A percentile compares a stretch with the other conserved stretches of the same genome.
Conservation (phyloP, 257 asterid species). For the Paraleonurus japonicus region DNA sequence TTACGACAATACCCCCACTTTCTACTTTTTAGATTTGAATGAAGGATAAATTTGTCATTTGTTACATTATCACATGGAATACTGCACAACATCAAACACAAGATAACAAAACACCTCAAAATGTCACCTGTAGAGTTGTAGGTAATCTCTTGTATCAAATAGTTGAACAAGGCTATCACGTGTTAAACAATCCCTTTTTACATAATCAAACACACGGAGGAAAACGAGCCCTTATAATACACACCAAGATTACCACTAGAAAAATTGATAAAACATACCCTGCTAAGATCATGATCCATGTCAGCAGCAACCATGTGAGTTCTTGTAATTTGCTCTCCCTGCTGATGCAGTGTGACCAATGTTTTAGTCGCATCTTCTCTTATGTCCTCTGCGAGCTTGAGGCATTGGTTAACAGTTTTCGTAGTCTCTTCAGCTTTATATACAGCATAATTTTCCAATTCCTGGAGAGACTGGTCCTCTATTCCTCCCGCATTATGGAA, state of each 20-base stretch:
- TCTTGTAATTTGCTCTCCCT: constrained; percentile 90
- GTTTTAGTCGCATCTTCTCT: constrained; percentile 89
- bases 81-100: too few relatives aligned
- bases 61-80: too few relatives aligned
- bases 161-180: too few relatives aligned
- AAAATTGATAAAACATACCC: constrained; percentile 53
- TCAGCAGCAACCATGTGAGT: constrained; percentile 87
- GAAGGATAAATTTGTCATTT: too few relatives aligned
- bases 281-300: constrained; percentile 84
- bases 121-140: too few relatives aligned
- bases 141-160: too few relatives aligned
- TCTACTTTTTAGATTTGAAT: too few relatives aligned
- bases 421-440: constrained; percentile 88
- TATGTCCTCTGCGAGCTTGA: constrained; percentile 91
- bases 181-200: too few relatives aligned
- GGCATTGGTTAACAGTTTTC: constrained; percentile 58
- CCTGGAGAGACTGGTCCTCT: constrained; percentile 70
- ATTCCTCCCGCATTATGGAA: constrained; percentile 73
- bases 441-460: constrained; percentile 70
- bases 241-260: neutral
- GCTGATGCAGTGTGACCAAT: constrained; percentile 80
- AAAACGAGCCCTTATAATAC: neutral
- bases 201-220: too few relatives aligned
- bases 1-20: too few relatives aligned
- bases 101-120: too few relatives aligned